Evolutionary conservation across 306 rosid species (phyloP).

Genomic region (Canavalia ensiformis): DNA sequence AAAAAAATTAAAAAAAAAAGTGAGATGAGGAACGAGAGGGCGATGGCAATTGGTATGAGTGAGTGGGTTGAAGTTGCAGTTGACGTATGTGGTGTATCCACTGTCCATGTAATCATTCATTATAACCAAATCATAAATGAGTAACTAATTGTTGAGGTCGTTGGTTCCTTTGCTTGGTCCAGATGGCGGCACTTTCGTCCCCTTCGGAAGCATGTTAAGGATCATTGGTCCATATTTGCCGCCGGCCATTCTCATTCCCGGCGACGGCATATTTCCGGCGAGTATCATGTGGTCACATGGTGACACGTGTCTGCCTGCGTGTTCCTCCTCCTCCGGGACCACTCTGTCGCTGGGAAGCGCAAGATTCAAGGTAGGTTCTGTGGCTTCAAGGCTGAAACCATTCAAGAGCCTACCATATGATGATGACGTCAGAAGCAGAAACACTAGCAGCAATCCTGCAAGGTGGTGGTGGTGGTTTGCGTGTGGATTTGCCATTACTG

Average conservation of each 20-base stretch:
- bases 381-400: neutral
- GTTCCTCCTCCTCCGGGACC: neutral
- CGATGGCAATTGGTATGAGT: neutral
- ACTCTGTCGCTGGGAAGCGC: slow-evolving; percentile 45
- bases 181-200: slow-evolving; percentile 54
- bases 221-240: slow-evolving; percentile 53
- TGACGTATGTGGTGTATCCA: neutral
- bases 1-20: slow-evolving; percentile 1
- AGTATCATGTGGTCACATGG: slow-evolving; percentile 16
- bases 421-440: slow-evolving; percentile 32
- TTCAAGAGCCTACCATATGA: slow-evolving; percentile 52
- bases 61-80: neutral
- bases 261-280: neutral
- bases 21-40: neutral
- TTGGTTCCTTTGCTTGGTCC: slow-evolving; percentile 75
- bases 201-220: slow-evolving; percentile 81
- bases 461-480: neutral
- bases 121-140: neutral
- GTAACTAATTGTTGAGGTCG: slow-evolving; percentile 57
- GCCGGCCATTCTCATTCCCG: slow-evolving; percentile 21
- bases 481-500: slow-evolving; percentile 41
- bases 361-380: slow-evolving; percentile 37
- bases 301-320: slow-evolving; percentile 9
- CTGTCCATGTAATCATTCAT: neutral
- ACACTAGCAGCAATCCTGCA: slow-evolving; percentile 1